Conservation (phyloP, 805 yeast genomes). For the Candida golubevii region DNA sequence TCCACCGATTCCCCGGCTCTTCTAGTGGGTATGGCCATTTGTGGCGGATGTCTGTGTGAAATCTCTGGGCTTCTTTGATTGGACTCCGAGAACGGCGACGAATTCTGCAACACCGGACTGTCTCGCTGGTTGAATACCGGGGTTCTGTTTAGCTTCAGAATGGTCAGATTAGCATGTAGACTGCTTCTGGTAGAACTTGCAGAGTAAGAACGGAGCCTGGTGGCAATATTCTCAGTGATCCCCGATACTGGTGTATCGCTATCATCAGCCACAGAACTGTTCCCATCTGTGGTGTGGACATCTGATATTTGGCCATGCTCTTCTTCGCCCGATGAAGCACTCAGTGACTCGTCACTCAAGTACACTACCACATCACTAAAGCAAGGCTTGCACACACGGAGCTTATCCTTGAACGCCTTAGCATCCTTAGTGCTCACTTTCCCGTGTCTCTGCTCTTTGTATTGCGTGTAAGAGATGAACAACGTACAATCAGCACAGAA, state of each 20-base stretch:
- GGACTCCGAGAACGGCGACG: slow-evolving; percentile 3
- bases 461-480: slow-evolving; percentile 56
- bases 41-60: slow-evolving; percentile 27
- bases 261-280: neutral
- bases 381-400: slow-evolving; percentile 77
- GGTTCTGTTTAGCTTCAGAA: slow-evolving; percentile 11
- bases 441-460: slow-evolving; percentile 34
- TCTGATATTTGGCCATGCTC: neutral
- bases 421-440: slow-evolving; percentile 5
- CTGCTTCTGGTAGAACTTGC: slow-evolving; percentile 24
- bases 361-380: slow-evolving; percentile 63
- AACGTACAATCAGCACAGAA: slow-evolving; percentile 82
- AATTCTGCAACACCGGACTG: neutral
- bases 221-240: neutral
- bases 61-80: slow-evolving; percentile 15
- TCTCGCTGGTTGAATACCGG: slow-evolving; percentile 1
- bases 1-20: slow-evolving; percentile 76
- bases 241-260: neutral
- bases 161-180: slow-evolving; percentile 14
- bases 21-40: slow-evolving; percentile 79
- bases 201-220: slow-evolving; percentile 26
- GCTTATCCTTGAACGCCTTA: slow-evolving; percentile 54
- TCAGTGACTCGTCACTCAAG: slow-evolving; percentile 61
- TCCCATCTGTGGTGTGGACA: neutral
- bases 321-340: slow-evolving; percentile 16